Conservation (phyloP, 345 rosid genomes). For the Arabis alpina region DNA sequence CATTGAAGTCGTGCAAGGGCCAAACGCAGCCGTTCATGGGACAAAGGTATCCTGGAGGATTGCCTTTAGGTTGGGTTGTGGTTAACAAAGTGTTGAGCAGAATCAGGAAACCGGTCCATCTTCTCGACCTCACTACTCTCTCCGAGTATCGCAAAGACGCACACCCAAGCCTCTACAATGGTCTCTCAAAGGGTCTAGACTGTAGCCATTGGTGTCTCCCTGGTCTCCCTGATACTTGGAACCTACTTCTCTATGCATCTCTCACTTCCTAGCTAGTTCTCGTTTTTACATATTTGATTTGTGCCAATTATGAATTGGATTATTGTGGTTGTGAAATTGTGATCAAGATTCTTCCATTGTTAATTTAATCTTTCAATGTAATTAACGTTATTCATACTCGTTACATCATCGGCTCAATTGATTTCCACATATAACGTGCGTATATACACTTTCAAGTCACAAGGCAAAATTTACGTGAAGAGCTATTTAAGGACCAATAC, state of each 20-base stretch:
- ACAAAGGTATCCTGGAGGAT: slow-evolving; percentile 67
- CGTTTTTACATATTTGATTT: slow-evolving; percentile 16
- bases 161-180: slow-evolving; percentile 68
- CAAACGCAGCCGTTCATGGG: slow-evolving; percentile 74
- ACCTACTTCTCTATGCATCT: slow-evolving; percentile 64
- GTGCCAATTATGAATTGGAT: slow-evolving; percentile 4
- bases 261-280: slow-evolving; percentile 50
- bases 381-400: slow-evolving; percentile 2
- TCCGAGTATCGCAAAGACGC: slow-evolving; percentile 75
- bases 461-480: slow-evolving; percentile 43
- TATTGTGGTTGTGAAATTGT: slow-evolving; percentile 25
- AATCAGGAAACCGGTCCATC: slow-evolving; percentile 69
- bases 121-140: slow-evolving; percentile 69
- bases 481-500: slow-evolving; percentile 34
- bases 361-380: slow-evolving; percentile 19
- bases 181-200: slow-evolving; percentile 47
- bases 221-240: slow-evolving; percentile 97
- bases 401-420: background rate
- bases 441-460: slow-evolving; percentile 19
- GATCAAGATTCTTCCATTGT: slow-evolving; percentile 22
- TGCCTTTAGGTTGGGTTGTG: slow-evolving; percentile 69
- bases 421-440: slow-evolving; percentile 24
- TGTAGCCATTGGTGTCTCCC: slow-evolving; percentile 99
- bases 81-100: slow-evolving; percentile 75
- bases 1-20: slow-evolving; percentile 59